Conservation (phyloP, 257 asterid species). For the Marsdenia floribunda region DNA sequence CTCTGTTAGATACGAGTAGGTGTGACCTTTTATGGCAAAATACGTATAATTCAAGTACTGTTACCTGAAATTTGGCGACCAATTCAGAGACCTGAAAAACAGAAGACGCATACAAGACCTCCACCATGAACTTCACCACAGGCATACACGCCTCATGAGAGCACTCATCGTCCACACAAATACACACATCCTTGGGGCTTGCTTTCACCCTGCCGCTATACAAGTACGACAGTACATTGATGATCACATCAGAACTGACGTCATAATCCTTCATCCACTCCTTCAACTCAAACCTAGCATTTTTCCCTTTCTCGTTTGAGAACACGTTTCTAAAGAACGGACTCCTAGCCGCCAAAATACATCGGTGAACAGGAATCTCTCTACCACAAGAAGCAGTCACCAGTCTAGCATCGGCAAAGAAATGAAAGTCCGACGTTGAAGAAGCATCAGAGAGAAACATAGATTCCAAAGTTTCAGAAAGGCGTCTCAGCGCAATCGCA, state of each 20-base stretch:
- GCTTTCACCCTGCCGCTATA: constrained; percentile 67
- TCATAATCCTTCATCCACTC: constrained; percentile 63
- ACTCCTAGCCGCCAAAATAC: constrained; percentile 77
- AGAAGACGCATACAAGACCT: constrained; percentile 61
- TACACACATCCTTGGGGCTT: constrained; percentile 54
- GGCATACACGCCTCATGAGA: constrained; percentile 84
- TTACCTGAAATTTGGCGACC: constrained; percentile 71
- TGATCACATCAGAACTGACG: constrained; percentile 70
- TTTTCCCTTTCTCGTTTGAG: constrained; percentile 28
- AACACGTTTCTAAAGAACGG: constrained; percentile 55
- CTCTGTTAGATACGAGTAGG: too few species aligned
- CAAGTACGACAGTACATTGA: constrained; percentile 59
- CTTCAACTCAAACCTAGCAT: constrained; percentile 48
- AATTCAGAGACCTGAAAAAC: constrained; percentile 64
- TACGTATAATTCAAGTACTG: not conserved
- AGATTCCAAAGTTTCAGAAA: constrained; percentile 64
- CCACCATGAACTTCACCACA: constrained; percentile 55
- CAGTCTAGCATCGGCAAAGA: constrained; percentile 73
- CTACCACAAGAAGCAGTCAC: constrained; percentile 39
- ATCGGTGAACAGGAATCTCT: constrained; percentile 81
- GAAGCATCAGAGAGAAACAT: constrained; percentile 42
- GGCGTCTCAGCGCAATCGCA: constrained; percentile 44
- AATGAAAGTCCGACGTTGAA: constrained; percentile 55
- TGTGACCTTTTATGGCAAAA: not conserved
- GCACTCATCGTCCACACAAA: constrained; percentile 82